phyloP scores from a whole-genome alignment of 176 grass and related monocot species.

The Paspalum vaginatum region DNA sequence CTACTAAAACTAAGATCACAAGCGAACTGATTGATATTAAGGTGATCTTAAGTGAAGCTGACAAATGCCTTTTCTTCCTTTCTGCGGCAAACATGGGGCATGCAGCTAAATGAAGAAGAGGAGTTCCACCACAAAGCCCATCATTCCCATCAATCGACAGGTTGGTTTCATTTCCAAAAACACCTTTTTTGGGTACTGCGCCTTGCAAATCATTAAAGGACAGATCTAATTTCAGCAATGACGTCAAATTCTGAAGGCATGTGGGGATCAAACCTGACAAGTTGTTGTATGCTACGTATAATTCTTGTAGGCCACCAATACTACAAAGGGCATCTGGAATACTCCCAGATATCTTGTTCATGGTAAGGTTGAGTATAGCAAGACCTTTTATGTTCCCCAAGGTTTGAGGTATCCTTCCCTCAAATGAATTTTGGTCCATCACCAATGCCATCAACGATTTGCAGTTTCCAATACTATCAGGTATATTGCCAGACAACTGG shows the following conservation, averaged over 20 bases:
- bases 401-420: conserved; percentile 43
- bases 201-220: conserved; percentile 52
- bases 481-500: conserved; percentile 43
- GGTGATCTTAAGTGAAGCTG: not conserved
- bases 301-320: not conserved
- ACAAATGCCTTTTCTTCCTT: not conserved
- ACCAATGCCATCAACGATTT: conserved; percentile 11
- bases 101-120: conserved; percentile 13
- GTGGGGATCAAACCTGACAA: conserved; percentile 34
- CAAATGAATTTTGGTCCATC: conserved; percentile 41
- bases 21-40: not conserved
- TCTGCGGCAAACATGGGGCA: not conserved
- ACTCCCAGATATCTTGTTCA: conserved; percentile 16
- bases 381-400: conserved; percentile 25
- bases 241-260: conserved; percentile 23
- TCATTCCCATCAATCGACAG: conserved; percentile 30
- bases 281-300: conserved; percentile 49
- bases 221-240: conserved; percentile 22
- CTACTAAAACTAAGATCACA: not conserved
- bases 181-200: conserved; percentile 36
- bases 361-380: conserved; percentile 23
- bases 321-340: conserved; percentile 21
- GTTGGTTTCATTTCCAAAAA: conserved; percentile 41
- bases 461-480: conserved; percentile 25
- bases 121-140: conserved; percentile 37